These are phyloP conservation scores for Elsinoe fawcettii DNA, from an alignment of 2,329 filamentous ascomycete species.

Conservation along the genomic window DNA sequence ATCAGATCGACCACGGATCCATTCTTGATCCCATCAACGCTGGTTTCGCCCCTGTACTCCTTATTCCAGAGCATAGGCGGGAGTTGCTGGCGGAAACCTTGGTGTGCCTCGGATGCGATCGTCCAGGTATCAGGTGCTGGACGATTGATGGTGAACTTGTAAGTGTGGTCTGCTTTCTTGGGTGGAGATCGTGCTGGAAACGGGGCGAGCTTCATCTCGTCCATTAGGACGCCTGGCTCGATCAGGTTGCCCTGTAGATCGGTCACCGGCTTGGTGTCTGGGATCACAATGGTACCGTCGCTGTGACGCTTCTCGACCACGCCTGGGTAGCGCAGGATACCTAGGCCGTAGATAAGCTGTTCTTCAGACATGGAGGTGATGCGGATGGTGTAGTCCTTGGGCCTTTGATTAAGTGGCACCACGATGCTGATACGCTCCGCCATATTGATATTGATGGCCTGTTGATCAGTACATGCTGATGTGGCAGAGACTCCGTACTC, in stretches of 20 bases:
- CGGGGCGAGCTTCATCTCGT: conserved; percentile 18
- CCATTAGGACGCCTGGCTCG: conserved; percentile 16
- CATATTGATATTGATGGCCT: conserved; percentile 14
- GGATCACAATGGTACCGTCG: conserved; percentile 16
- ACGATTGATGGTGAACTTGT: conserved; percentile 19
- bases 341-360: conserved; percentile 19
- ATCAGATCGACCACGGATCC: conserved; percentile 25
- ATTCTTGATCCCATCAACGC: conserved; percentile 32
- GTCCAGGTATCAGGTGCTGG: conserved; percentile 18
- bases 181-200: conserved; percentile 19
- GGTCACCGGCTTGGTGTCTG: conserved; percentile 15
- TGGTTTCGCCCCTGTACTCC: conserved; percentile 18
- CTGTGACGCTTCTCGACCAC: conserved; percentile 12
- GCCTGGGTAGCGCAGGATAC: conserved; percentile 18
- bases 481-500: background rate
- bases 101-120: conserved; percentile 18
- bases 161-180: conserved; percentile 17
- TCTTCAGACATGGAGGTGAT: conserved; percentile 17
- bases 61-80: conserved; percentile 20
- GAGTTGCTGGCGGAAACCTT: conserved; percentile 21
- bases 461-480: background rate
- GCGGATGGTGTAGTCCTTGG: conserved; percentile 19
- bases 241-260: conserved; percentile 18
- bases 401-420: conserved; percentile 18
- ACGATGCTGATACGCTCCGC: conserved; percentile 19